Conservation (phyloP, 2,329 filamentous ascomycete species). For the Colletotrichum caudatum region DNA sequence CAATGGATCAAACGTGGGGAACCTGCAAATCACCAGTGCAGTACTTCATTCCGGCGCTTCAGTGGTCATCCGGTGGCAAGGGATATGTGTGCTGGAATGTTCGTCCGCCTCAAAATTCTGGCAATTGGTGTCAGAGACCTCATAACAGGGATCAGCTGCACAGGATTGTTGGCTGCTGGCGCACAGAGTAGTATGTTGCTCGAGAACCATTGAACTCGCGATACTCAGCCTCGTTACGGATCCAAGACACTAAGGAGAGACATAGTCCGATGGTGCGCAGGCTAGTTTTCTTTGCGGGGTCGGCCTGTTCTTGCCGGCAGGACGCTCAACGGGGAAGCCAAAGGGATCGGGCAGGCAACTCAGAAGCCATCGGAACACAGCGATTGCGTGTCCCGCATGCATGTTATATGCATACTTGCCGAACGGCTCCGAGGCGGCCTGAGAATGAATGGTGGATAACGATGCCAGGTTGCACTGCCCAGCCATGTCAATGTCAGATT, state of each 20-base stretch:
- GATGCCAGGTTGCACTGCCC: slow-evolving; percentile 7
- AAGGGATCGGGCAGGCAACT: background rate
- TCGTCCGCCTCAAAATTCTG: background rate
- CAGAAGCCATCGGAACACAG: background rate
- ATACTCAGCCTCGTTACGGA: background rate
- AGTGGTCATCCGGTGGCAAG: too few relatives aligned
- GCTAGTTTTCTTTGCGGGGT: background rate
- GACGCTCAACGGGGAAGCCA: background rate
- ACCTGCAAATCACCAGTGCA: too few relatives aligned
- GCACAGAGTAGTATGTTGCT: background rate
- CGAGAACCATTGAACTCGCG: background rate
- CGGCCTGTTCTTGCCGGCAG: background rate
- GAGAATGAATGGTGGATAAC: slow-evolving; percentile 5
- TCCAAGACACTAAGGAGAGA: background rate
- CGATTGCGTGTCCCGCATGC: background rate
- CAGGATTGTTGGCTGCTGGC: too few relatives aligned
- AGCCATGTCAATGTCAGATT: background rate
- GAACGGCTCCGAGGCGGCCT: background rate
- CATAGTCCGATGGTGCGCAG: background rate
- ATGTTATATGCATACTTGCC: background rate
- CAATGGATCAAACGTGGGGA: background rate
- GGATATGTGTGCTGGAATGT: background rate
- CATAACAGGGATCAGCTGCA: background rate
- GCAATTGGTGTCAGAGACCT: background rate
- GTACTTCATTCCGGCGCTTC: background rate